Conservation (phyloP, 208 protist species). For the Trypanosoma cruzi region DNA sequence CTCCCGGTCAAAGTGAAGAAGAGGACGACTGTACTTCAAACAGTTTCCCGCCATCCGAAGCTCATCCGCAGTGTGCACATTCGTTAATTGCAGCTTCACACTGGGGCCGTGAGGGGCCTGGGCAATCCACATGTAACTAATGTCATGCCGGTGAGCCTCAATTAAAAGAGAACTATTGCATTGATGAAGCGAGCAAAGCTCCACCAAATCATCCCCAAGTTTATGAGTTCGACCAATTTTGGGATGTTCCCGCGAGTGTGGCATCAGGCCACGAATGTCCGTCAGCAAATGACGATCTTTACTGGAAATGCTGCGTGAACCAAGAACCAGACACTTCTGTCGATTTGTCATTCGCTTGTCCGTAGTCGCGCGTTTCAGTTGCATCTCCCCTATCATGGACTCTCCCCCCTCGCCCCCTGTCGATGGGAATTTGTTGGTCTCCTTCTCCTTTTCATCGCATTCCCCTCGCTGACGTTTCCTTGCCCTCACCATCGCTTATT, state of each 20-base stretch:
- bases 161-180: constrained; percentile 95
- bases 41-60: constrained; percentile 98
- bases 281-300: constrained; percentile 94
- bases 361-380: constrained; percentile 51
- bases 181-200: constrained; percentile 91
- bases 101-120: constrained; percentile 94
- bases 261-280: constrained; percentile 93
- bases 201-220: constrained; percentile 75
- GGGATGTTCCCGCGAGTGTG: constrained; percentile 93
- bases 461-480: constrained; percentile 26
- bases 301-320: constrained; percentile 88
- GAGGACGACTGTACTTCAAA: constrained; percentile 96
- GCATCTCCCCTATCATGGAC: constrained; percentile 63
- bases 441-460: neutral
- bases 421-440: neutral
- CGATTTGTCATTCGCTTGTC: constrained; percentile 91
- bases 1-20: constrained; percentile 97
- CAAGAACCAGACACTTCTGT: constrained; percentile 94
- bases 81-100: constrained; percentile 95
- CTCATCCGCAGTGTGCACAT: constrained; percentile 98
- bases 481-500: constrained; percentile 8
- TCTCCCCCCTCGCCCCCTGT: constrained; percentile 26
- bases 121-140: constrained; percentile 95
- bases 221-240: constrained; percentile 86
- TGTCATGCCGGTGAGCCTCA: constrained; percentile 87